These are phyloP conservation scores for Exophiala spinifera DNA, from an alignment of 2,329 filamentous ascomycete species.

Conservation along the genomic window DNA sequence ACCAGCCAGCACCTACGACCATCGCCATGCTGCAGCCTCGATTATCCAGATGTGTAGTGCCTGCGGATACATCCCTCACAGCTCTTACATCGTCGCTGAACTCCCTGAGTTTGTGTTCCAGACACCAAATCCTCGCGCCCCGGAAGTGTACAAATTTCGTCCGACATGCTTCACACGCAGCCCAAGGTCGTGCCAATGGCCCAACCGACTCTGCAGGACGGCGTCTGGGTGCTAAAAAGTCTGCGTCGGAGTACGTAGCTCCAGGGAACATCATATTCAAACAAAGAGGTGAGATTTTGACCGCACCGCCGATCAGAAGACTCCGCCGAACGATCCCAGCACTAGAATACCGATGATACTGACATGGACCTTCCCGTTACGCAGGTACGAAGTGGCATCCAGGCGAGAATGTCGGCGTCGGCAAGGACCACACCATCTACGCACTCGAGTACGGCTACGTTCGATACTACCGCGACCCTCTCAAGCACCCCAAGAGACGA, in stretches of 20 bases:
- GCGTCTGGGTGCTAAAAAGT: conserved; percentile 91
- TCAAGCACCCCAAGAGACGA: conserved; percentile 76
- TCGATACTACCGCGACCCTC: conserved; percentile 90
- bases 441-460: conserved; percentile 83
- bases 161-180: conserved; percentile 62
- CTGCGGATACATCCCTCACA: conserved; percentile 37
- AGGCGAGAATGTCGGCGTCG: conserved; percentile 92
- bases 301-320: neutral
- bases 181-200: conserved; percentile 66
- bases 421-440: conserved; percentile 94
- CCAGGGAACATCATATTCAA: conserved; percentile 98
- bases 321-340: neutral
- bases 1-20: neutral
- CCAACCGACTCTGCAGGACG: conserved; percentile 71
- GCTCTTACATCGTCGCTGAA: conserved; percentile 31
- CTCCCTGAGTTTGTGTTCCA: conserved; percentile 33
- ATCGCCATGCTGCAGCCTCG: conserved; percentile 43
- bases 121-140: conserved; percentile 31
- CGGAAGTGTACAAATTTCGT: conserved; percentile 38
- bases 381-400: conserved; percentile 85
- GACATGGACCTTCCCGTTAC: neutral
- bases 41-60: conserved; percentile 39
- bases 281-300: conserved; percentile 59
- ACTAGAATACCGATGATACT: too few relatives aligned
- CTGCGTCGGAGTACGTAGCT: conserved; percentile 87